phyloP scores from a whole-genome alignment of 139 green algal genomes.

The Haematococcus lacustris region DNA sequence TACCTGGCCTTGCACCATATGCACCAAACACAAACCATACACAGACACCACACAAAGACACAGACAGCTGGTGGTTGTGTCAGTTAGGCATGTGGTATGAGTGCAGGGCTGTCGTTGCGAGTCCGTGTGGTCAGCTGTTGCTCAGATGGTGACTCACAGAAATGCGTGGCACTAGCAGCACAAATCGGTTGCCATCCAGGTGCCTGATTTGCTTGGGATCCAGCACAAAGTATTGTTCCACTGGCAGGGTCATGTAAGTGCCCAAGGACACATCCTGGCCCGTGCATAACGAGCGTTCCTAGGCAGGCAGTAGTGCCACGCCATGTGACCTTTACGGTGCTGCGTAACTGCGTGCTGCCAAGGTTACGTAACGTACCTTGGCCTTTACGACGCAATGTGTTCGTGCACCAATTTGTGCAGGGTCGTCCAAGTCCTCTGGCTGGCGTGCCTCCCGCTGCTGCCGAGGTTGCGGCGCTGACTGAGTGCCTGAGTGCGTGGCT shows the following conservation, averaged over 20 bases:
- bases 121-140: too few relatives aligned
- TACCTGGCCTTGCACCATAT: too few relatives aligned
- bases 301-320: not conserved
- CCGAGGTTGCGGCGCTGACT: too few relatives aligned
- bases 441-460: conserved; percentile 12
- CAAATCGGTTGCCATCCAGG: conserved; percentile 42
- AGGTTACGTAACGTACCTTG: not conserved
- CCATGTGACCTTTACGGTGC: not conserved
- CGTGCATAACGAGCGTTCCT: not conserved
- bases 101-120: too few relatives aligned
- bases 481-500: too few relatives aligned
- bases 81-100: too few relatives aligned
- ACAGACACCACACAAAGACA: too few relatives aligned
- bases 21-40: too few relatives aligned
- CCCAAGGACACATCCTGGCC: conserved; percentile 14
- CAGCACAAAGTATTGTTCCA: conserved; percentile 63
- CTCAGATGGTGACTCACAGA: too few relatives aligned
- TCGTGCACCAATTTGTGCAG: not conserved
- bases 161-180: conserved; percentile 44
- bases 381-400: not conserved
- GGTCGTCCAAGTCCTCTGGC: not conserved
- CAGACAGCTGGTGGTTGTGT: too few relatives aligned
- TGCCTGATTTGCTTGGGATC: conserved; percentile 49
- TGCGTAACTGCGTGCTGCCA: not conserved
- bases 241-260: conserved; percentile 36